Percentiles rank a stretch among this genome's conserved stretches.
phyloP scores from a whole-genome alignment of 2,329 filamentous ascomycete species.

The Paraphoma sp. region DNA sequence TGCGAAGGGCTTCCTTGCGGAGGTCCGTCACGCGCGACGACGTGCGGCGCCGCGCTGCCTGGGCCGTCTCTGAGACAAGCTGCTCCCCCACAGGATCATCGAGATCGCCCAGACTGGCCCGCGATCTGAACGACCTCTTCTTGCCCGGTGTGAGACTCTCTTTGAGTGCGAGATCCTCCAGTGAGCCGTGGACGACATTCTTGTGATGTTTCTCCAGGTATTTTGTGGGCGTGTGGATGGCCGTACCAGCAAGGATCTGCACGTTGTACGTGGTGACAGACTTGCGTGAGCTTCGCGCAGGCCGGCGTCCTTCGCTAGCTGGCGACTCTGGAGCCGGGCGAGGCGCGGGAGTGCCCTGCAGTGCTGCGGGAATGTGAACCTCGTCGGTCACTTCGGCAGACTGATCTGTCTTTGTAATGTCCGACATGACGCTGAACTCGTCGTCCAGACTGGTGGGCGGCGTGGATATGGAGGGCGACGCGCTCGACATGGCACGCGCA shows the following conservation, averaged over 20 bases:
- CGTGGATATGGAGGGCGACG: slow-evolving; percentile 65
- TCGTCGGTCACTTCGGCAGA: slow-evolving; percentile 31
- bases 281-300: slow-evolving; percentile 61
- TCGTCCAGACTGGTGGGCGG: slow-evolving; percentile 72
- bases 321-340: slow-evolving; percentile 22
- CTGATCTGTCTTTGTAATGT: slow-evolving; percentile 40
- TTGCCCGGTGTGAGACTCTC: slow-evolving; percentile 23
- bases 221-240: slow-evolving; percentile 62
- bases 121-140: slow-evolving; percentile 22
- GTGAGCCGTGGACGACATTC: slow-evolving; percentile 41
- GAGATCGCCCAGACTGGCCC: slow-evolving; percentile 14
- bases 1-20: slow-evolving; percentile 41
- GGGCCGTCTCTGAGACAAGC: slow-evolving; percentile 38
- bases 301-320: slow-evolving; percentile 34
- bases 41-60: slow-evolving; percentile 41
- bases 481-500: slow-evolving; percentile 55
- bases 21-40: slow-evolving; percentile 43
- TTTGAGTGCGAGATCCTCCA: slow-evolving; percentile 23
- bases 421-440: slow-evolving; percentile 61
- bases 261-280: slow-evolving; percentile 71
- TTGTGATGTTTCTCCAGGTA: slow-evolving; percentile 48
- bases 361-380: slow-evolving; percentile 15
- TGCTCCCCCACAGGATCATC: slow-evolving; percentile 39
- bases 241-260: slow-evolving; percentile 67
- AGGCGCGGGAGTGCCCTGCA: slow-evolving; percentile 25